These are phyloP conservation scores for Apiotrichum montevideense DNA, from an alignment of 1,284 basidiomycete genomes.

Conservation along the genomic window DNA sequence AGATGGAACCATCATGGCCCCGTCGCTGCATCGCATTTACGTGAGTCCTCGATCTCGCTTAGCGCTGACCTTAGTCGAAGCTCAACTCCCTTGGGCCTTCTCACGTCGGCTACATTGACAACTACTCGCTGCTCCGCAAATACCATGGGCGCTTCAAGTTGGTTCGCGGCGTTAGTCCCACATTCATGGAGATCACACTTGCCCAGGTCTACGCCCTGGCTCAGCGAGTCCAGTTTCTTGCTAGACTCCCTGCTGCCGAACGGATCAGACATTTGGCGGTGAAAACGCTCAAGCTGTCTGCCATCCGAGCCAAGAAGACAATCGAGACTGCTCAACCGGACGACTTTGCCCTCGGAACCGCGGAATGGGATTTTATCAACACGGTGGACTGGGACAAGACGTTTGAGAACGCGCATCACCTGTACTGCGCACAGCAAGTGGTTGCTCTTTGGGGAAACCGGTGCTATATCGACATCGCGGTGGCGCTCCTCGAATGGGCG, in stretches of 20 bases:
- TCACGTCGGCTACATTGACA: constrained; percentile 20
- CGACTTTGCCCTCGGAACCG: constrained; percentile 12
- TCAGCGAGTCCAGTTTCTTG: constrained; percentile 12
- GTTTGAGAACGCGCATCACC: constrained; percentile 18
- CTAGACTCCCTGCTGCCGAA: constrained; percentile 8
- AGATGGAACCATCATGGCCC: constrained; percentile 22
- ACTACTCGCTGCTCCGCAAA: constrained; percentile 1
- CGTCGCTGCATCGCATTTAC: constrained; percentile 17
- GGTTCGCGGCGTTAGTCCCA: constrained; percentile 4
- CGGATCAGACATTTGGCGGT: constrained; percentile 3
- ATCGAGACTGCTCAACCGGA: neutral
- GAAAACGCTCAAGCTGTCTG: constrained; percentile 4
- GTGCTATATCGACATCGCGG: constrained; percentile 7
- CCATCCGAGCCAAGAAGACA: neutral
- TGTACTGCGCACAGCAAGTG: constrained; percentile 30
- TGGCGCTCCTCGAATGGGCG: constrained; percentile 19
- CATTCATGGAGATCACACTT: constrained; percentile 17
- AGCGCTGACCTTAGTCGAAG: neutral
- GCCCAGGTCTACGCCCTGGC: constrained; percentile 10
- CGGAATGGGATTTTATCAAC: constrained; percentile 8
- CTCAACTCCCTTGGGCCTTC: constrained; percentile 7
- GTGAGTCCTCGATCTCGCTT: constrained; percentile 19
- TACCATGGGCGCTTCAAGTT: constrained; percentile 5
- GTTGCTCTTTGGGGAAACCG: constrained; percentile 22
- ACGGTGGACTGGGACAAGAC: constrained; percentile 21